phyloP scores from a whole-genome alignment of 345 rosid species.

The Crucihimalaya himalaica region DNA sequence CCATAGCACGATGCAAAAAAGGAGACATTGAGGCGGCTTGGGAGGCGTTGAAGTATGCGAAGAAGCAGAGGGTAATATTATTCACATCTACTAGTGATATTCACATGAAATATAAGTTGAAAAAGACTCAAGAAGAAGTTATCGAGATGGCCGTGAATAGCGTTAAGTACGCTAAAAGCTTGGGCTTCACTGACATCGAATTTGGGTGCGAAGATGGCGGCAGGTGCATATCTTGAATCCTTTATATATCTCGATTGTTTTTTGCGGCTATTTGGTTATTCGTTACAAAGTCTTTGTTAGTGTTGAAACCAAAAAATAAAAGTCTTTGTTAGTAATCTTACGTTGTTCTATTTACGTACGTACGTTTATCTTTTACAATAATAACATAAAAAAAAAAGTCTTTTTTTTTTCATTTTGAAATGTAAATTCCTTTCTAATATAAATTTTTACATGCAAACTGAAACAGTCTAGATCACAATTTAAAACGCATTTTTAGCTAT shows the following conservation, averaged over 20 bases:
- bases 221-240: slow-evolving; percentile 47
- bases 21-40: slow-evolving; percentile 68
- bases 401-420: too few species aligned
- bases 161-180: slow-evolving; percentile 64
- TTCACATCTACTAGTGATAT: slow-evolving; percentile 87
- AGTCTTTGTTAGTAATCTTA: background rate
- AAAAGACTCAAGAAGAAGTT: slow-evolving; percentile 71
- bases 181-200: slow-evolving; percentile 82
- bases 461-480: background rate
- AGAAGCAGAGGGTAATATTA: slow-evolving; percentile 63
- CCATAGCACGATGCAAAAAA: slow-evolving; percentile 69
- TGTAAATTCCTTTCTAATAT: background rate
- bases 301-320: background rate
- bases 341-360: background rate
- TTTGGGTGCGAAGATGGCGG: slow-evolving; percentile 94
- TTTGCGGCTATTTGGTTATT: background rate
- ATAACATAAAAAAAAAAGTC: background rate
- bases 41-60: slow-evolving; percentile 88
- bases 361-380: background rate
- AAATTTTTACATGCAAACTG: background rate
- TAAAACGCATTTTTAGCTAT: background rate
- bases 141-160: slow-evolving; percentile 63
- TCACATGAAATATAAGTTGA: slow-evolving; percentile 79
- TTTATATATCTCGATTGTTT: background rate
- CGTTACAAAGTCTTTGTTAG: background rate